Evolutionary conservation across 2,329 filamentous ascomycete genomes (phyloP), one percentile per base, ranked within the genome.

Genomic region (Dactylonectria macrodidyma): DNA sequence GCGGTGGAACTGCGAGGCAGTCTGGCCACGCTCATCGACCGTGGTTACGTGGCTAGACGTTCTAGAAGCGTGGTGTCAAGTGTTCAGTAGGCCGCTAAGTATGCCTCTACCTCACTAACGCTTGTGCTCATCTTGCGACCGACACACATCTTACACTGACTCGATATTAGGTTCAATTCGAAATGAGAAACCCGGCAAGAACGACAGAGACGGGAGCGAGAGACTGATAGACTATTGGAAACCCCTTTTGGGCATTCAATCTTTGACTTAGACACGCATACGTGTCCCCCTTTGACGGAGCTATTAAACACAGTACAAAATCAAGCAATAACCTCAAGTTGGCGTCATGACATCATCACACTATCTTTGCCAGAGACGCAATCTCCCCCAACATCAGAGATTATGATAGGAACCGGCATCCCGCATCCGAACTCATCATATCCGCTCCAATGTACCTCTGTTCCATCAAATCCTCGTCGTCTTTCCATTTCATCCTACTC

Each of bases 401-500:
- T 22, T 30, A 22, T 36, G n/a, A 4, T 36, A 12, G 5, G 22
- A 5, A 12, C n/a, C 22, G 2, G 4, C 50, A 6, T 9, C 5
- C 33, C 12, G 19, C 30, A n/a, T 54, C 47, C 19, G 26, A 24
- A 16, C 11, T 11, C 38, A 47, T 44, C 30, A 55, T 50, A 22
- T 33, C n/a, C 2, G 6, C n/a, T 12, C n/a, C 30, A 33, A 7
- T 30, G 4, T 30, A 4, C 26, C 7, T 30, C 26, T 30, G 26
- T 30, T 51, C 14, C 22, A 1, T 2, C 4, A 51, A n/a, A 38
- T 11, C 11, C 36, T 9, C 36, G n/a, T 44, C n/a, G n/a, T 6
- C 56, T 46, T 50, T 19, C 36, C 38, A 24, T 19, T 16, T 33
- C 56, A 55, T n/a, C 12, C 44, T 14, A 9, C 41, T 65, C n/a